phyloP scores from a whole-genome alignment of 177 flowering plant species.

The Vitis hybrid region DNA sequence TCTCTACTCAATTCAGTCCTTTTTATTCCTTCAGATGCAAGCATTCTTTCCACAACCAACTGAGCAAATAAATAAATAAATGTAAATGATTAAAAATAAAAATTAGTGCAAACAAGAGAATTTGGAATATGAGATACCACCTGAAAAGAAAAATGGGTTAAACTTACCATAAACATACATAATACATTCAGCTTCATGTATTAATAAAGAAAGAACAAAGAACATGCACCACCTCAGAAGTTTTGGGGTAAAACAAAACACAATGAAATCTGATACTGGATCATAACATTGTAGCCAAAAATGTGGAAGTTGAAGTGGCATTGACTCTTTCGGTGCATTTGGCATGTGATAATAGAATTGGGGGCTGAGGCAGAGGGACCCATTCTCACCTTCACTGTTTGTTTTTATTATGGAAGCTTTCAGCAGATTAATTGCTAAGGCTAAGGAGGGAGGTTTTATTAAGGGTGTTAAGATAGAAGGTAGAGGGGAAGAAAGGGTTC shows the following conservation, averaged over 20 bases:
- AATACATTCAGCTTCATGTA: neutral
- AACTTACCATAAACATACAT: neutral
- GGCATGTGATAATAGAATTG: no score
- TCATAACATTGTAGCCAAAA: neutral
- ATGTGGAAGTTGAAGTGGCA: neutral
- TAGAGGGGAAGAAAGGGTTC: no score
- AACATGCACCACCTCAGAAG: neutral
- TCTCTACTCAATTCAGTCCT: conserved; percentile 77
- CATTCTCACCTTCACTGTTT: no score
- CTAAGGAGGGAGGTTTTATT: no score
- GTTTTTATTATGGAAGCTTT: no score
- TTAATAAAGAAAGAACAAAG: neutral
- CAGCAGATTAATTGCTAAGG: no score
- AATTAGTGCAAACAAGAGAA: no score
- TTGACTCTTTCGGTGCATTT: neutral
- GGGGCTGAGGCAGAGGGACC: no score
- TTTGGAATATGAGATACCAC: no score
- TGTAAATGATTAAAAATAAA: no score
- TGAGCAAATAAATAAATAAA: conserved; percentile 19
- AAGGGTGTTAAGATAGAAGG: no score
- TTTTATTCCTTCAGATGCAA: conserved; percentile 88
- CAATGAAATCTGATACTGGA: neutral
- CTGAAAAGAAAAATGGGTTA: neutral
- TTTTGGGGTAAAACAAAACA: neutral
- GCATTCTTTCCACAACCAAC: conserved; percentile 95